Conservation (phyloP, 768 basidiomycete genomes). For the Suillus sp. region DNA sequence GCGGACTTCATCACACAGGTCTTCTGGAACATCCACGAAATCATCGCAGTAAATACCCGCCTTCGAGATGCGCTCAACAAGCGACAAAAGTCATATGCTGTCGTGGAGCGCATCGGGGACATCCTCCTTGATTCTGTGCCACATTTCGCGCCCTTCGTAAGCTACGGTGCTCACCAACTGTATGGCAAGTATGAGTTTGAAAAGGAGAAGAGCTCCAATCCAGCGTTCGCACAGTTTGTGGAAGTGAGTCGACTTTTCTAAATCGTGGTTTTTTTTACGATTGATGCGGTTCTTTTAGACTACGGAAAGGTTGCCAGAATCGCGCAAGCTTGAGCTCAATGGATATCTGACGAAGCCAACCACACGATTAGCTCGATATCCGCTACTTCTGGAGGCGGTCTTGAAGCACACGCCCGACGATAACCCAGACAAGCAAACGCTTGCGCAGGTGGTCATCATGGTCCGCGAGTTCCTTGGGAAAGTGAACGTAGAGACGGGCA, state of each 20-base stretch:
- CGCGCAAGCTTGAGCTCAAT: conserved; percentile 94
- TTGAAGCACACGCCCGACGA: conserved; percentile 91
- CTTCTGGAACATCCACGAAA: conserved; percentile 97
- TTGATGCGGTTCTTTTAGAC: conserved; percentile 47
- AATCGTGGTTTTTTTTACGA: background rate
- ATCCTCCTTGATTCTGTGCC: conserved; percentile 86
- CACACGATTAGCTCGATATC: conserved; percentile 95
- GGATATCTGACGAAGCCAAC: conserved; percentile 98
- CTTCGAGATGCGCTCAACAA: conserved; percentile 94
- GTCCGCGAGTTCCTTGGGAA: conserved; percentile 82
- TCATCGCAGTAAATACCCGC: conserved; percentile 86
- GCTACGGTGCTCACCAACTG: conserved; percentile 94
- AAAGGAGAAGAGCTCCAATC: conserved; percentile 94
- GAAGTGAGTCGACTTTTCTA: conserved; percentile 57
- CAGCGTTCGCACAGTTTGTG: conserved; percentile 91
- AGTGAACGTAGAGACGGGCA: conserved; percentile 93
- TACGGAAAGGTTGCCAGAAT: conserved; percentile 91
- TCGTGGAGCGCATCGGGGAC: conserved; percentile 92
- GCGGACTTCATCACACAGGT: conserved; percentile 91
- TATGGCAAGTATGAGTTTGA: conserved; percentile 99
- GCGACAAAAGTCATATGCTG: conserved; percentile 92
- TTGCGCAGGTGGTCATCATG: conserved; percentile 76
- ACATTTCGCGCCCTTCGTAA: conserved; percentile 89
- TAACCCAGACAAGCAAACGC: conserved; percentile 75
- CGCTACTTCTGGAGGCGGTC: conserved; percentile 88